A percentile compares a stretch with the other conserved stretches of the same genome.
Conservation (phyloP, 768 basidiomycete genomes). For the Suillus subaureus region DNA sequence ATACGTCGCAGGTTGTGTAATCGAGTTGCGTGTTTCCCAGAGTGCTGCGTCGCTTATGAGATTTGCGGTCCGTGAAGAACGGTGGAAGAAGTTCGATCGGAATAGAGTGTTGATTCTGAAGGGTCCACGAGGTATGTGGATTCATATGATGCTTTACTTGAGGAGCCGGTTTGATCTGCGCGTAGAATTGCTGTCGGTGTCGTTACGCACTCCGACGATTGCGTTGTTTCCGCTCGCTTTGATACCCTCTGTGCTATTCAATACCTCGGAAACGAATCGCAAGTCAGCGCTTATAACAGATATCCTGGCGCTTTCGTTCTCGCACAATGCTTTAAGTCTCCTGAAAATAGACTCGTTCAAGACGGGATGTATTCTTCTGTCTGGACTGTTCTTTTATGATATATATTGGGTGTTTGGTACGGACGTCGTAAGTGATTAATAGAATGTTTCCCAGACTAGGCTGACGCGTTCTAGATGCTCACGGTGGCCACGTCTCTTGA, state of each 20-base stretch:
- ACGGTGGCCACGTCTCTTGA: constrained; percentile 89
- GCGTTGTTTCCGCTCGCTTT: constrained; percentile 59
- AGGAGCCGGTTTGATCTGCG: not conserved
- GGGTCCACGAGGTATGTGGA: constrained; percentile 42
- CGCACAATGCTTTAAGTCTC: constrained; percentile 76
- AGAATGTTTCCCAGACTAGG: not conserved
- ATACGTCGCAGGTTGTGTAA: not conserved
- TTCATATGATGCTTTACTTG: not conserved
- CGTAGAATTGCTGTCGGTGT: constrained; percentile 41
- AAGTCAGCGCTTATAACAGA: constrained; percentile 79
- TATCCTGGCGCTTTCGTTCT: constrained; percentile 74
- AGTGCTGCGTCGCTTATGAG: constrained; percentile 49
- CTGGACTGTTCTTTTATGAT: constrained; percentile 90
- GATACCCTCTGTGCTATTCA: constrained; percentile 68
- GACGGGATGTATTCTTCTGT: constrained; percentile 82
- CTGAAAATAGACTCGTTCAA: constrained; percentile 88
- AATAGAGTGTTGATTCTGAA: constrained; percentile 47
- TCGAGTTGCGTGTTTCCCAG: not conserved
- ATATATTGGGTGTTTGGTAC: constrained; percentile 95
- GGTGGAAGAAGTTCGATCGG: constrained; percentile 62
- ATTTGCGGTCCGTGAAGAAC: constrained; percentile 48
- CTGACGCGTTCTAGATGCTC: constrained; percentile 67
- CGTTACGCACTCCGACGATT: constrained; percentile 60
- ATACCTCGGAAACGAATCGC: constrained; percentile 42
- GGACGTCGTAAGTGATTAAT: constrained; percentile 62